These are phyloP conservation scores for Ophiostoma australiae DNA, from an alignment of 2,329 filamentous ascomycete genomes.

Conservation along the genomic window DNA sequence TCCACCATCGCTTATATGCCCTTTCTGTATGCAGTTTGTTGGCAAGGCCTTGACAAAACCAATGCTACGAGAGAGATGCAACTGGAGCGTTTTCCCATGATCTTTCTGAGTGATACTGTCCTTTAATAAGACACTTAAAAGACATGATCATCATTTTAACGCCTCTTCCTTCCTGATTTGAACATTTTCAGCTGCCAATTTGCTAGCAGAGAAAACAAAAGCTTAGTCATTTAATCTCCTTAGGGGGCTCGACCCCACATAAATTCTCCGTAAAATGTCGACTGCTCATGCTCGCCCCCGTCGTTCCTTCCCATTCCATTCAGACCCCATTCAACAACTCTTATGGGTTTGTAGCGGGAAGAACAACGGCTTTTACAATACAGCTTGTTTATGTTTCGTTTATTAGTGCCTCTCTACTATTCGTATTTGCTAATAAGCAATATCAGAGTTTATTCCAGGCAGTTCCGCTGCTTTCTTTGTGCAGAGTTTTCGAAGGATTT, in stretches of 20 bases:
- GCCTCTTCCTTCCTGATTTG: neutral
- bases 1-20: neutral
- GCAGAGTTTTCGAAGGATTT: neutral
- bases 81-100: no score
- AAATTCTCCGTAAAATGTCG: neutral
- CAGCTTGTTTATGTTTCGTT: no score
- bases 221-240: neutral
- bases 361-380: neutral
- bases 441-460: neutral
- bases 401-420: neutral
- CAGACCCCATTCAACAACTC: neutral
- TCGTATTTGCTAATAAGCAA: neutral
- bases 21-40: neutral
- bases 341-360: neutral
- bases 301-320: neutral
- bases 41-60: neutral
- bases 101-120: neutral
- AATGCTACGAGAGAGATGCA: no score
- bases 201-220: neutral
- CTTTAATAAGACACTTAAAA: neutral
- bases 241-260: neutral
- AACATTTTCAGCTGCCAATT: neutral
- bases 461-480: neutral
- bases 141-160: neutral
- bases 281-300: neutral